Evolutionary conservation across 2,329 filamentous ascomycete genomes (phyloP).

Genomic region (Aureobasidium namibiae): DNA sequence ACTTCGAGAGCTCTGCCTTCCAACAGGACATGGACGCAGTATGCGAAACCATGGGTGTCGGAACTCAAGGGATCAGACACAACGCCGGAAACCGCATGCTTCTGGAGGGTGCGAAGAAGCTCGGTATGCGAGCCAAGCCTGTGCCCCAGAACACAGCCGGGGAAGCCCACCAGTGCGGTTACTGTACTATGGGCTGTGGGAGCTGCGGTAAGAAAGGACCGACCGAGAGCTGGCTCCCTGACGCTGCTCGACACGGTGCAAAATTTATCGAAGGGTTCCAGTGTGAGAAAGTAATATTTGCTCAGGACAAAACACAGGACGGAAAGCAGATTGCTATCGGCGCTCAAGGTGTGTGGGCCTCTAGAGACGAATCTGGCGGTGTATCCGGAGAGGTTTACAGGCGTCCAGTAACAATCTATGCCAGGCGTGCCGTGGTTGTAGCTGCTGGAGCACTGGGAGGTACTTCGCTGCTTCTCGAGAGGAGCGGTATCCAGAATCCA

Average conservation of each 20-base stretch:
- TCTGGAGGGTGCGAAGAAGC: conserved; percentile 64
- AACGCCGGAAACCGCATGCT: conserved; percentile 64
- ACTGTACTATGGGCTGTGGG: conserved; percentile 52
- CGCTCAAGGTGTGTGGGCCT: conserved; percentile 66
- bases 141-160: conserved; percentile 76
- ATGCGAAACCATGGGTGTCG: conserved; percentile 69
- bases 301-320: conserved; percentile 32
- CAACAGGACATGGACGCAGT: conserved; percentile 75
- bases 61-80: conserved; percentile 57
- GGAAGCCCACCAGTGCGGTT: conserved; percentile 62
- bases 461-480: conserved; percentile 66
- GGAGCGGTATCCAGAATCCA: conserved; percentile 71
- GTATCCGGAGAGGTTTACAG: conserved; percentile 43
- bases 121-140: conserved; percentile 61
- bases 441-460: conserved; percentile 62
- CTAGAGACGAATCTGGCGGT: conserved; percentile 55
- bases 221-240: conserved; percentile 66
- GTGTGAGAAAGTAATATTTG: conserved; percentile 63
- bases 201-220: conserved; percentile 72
- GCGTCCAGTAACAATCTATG: conserved; percentile 62
- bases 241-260: conserved; percentile 68
- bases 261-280: conserved; percentile 77
- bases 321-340: conserved; percentile 56
- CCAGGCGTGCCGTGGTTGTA: conserved; percentile 67
- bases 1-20: conserved; percentile 67